Base-by-base conservation (phyloP, 768 basidiomycete genomes). In the Xerocomellus dryophilus region DNA sequence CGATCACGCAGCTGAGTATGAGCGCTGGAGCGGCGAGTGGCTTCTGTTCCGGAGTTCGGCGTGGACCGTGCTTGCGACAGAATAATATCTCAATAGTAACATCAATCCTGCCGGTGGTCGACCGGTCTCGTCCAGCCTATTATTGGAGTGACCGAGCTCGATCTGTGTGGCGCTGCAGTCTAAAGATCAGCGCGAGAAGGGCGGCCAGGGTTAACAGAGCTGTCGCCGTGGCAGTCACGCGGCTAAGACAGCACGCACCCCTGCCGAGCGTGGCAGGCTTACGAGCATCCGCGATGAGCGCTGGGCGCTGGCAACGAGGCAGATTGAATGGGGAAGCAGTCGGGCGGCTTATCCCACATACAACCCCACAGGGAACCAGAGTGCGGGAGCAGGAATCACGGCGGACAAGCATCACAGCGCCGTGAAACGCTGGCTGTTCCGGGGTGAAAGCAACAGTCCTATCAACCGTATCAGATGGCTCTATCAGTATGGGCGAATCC, bases 391-490 rank as follows among this genome's bases (percentile, higher is more conserved):
- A 31, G 25, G 29, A n/a, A 60, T 47, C 46, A 21, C 61, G 61
- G 61, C 61, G 61, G 63, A 65, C 41, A 47, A 58, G 35, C 35
- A 21, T 21, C 29, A 43, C 29, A 58, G 51, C 48, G 51, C 62
- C 62, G 62, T 65, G 62, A 64, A 64, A 65, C 62, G 56, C 18
- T 38, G 56, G 21, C 41, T 29, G 17, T 54, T 53, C 36, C 29
- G 50, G 54, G 51, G 49, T 47, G 50, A 23, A 27, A 31, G 46
- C 14, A 43, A 32, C 46, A 25, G 59, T 51, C 61, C 63, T 66
- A 64, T 66, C 64, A 65, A 46, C 51, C 64, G 64, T 65, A 63
- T 65, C 64, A 66, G 64, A 66, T 64, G 62, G 52, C 42, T 43
- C 58, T 60, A 56, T 62, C 62, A 55, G 43, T 21, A 4, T 35